A percentile compares a stretch with the other conserved stretches of the same genome.
Conservation (phyloP, 2,329 filamentous ascomycete genomes). For the Microdochium bolleyi region DNA sequence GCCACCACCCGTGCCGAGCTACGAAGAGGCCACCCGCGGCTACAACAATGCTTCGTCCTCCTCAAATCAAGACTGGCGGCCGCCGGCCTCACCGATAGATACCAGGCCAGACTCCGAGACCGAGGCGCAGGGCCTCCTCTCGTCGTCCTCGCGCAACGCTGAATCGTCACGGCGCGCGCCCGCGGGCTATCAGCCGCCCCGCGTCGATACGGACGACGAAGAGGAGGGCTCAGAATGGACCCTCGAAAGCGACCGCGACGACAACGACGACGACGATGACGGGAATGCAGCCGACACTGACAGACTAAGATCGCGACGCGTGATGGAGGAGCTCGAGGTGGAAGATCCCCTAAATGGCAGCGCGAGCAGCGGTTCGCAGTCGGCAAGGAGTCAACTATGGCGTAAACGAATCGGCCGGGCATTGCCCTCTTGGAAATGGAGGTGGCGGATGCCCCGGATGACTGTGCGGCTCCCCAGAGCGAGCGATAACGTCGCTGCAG, state of each 20-base stretch:
- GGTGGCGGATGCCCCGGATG: conserved; percentile 40
- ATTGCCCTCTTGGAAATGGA: conserved; percentile 48
- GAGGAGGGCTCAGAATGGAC: conserved; percentile 43
- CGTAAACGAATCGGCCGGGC: conserved; percentile 47
- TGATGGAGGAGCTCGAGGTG: conserved; percentile 86
- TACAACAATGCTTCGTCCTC: conserved; percentile 13
- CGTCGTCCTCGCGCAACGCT: conserved; percentile 30
- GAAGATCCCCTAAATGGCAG: conserved; percentile 52
- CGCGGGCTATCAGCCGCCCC: conserved; percentile 67
- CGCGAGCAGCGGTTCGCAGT: conserved; percentile 18
- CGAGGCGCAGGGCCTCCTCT: conserved; percentile 71
- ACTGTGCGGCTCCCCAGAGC: conserved; percentile 39
- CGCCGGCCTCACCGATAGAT: conserved; percentile 48
- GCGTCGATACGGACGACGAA: conserved; percentile 71
- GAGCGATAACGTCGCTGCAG: conserved; percentile 15
- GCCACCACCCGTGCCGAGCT: conserved; percentile 71
- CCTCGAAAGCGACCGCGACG: conserved; percentile 22
- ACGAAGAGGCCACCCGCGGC: conserved; percentile 69
- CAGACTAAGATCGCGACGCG: conserved; percentile 62
- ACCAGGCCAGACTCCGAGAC: conserved; percentile 60
- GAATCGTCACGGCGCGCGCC: conserved; percentile 32
- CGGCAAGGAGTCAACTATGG: conserved; percentile 30
- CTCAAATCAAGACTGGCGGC: conserved; percentile 42
- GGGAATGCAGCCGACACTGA: conserved; percentile 46
- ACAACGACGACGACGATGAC: conserved; percentile 35